Conservation (phyloP, 2,329 filamentous ascomycete species). For the Scytalidium sp. region DNA sequence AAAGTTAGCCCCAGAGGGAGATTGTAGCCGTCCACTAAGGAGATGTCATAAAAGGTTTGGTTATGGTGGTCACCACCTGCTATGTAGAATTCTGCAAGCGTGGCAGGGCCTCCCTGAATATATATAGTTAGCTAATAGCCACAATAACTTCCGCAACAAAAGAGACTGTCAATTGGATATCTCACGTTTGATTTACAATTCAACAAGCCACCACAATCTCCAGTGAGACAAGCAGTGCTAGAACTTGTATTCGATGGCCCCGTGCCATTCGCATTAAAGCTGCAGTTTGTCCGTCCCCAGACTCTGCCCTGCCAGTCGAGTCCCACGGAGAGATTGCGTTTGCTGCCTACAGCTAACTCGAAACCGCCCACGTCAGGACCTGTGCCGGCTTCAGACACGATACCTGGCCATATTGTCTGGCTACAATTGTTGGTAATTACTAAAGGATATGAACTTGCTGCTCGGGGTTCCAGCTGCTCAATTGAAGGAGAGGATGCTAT, state of each 20-base stretch:
- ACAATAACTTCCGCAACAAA: background rate
- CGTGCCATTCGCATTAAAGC: slow-evolving; percentile 63
- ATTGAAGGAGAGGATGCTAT: background rate
- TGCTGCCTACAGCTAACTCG: slow-evolving; percentile 56
- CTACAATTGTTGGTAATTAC: slow-evolving; percentile 70
- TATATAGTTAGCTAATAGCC: slow-evolving; percentile 11
- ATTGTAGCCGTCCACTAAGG: slow-evolving; percentile 83
- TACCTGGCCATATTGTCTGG: slow-evolving; percentile 71
- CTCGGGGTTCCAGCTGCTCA: background rate
- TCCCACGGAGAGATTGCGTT: slow-evolving; percentile 61
- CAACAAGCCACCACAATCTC: slow-evolving; percentile 71
- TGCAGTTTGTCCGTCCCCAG: slow-evolving; percentile 84
- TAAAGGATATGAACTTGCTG: slow-evolving; percentile 50
- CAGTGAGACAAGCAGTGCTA: slow-evolving; percentile 65
- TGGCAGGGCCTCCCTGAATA: slow-evolving; percentile 61
- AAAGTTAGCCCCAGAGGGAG: slow-evolving; percentile 65
- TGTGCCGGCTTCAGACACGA: slow-evolving; percentile 69
- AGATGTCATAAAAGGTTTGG: slow-evolving; percentile 82
- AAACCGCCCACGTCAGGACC: slow-evolving; percentile 69
- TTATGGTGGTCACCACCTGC: slow-evolving; percentile 55
- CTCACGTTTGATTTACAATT: slow-evolving; percentile 68
- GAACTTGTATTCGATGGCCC: slow-evolving; percentile 39
- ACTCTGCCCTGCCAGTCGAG: slow-evolving; percentile 77
- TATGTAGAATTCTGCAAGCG: slow-evolving; percentile 78
- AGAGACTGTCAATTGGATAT: slow-evolving; percentile 12